Percentiles rank a stretch among this genome's conserved stretches.
phyloP scores from a whole-genome alignment of 1,139 yeast species.

The Pichia inconspicua region DNA sequence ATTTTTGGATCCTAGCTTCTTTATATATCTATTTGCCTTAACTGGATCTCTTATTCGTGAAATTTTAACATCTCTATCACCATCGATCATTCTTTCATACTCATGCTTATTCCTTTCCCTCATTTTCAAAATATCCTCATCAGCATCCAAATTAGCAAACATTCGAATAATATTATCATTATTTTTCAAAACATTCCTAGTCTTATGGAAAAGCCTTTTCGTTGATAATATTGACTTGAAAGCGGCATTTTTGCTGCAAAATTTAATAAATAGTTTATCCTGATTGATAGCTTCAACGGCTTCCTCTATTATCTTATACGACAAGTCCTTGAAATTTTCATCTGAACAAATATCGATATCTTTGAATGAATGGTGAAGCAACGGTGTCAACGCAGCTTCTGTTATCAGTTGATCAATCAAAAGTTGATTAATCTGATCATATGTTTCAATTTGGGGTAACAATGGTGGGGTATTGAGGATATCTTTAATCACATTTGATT shows the following conservation, averaged over 20 bases:
- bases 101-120: not conserved
- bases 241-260: constrained; percentile 27
- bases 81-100: not conserved
- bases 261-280: constrained; percentile 3
- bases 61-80: not conserved
- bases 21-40: constrained; percentile 55
- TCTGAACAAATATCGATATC: not conserved
- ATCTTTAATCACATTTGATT: constrained; percentile 26
- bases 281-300: constrained; percentile 30
- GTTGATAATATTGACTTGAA: constrained; percentile 29
- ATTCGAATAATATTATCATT: not conserved
- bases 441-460: constrained; percentile 8
- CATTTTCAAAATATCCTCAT: not conserved
- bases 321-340: constrained; percentile 21
- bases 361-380: not conserved
- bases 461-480: constrained; percentile 23
- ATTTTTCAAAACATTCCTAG: constrained; percentile 5
- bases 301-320: constrained; percentile 36
- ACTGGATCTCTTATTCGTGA: constrained; percentile 31
- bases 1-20: constrained; percentile 40
- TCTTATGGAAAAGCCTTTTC: constrained; percentile 16
- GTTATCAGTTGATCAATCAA: constrained; percentile 10
- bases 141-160: not conserved
- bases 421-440: constrained; percentile 1
- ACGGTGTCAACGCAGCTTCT: constrained; percentile 9